A percentile compares a stretch with the other conserved stretches of the same genome.
Evolutionary conservation across 768 basidiomycete species (phyloP).

Genomic region (Hygrocybe coccinea): DNA sequence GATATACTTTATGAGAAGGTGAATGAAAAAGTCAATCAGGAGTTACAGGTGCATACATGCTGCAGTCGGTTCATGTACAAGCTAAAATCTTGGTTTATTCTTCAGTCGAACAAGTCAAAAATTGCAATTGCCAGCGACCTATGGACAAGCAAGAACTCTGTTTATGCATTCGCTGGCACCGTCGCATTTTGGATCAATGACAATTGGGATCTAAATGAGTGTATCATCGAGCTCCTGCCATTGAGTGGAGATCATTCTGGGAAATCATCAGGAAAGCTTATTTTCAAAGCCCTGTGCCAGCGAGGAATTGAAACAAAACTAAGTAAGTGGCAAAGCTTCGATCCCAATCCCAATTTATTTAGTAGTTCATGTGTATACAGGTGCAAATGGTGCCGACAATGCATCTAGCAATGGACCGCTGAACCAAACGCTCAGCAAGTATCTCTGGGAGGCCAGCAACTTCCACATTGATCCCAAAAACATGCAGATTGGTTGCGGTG

Average conservation of each 20-base stretch:
- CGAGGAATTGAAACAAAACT: conserved; percentile 1
- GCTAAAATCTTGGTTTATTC: neutral
- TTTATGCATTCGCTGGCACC: neutral
- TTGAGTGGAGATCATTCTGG: neutral
- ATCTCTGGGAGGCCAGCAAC: neutral
- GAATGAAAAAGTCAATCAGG: neutral
- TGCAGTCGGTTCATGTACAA: neutral
- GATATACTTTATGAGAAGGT: neutral
- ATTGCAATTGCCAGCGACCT: neutral
- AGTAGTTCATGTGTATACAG: neutral
- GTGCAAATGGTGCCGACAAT: neutral
- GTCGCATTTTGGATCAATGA: no score
- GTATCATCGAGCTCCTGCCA: neutral
- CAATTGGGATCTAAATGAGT: neutral
- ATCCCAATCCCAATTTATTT: neutral
- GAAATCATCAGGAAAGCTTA: neutral
- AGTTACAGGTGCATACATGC: neutral
- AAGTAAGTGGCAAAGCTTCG: neutral
- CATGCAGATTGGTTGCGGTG: neutral
- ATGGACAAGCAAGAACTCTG: neutral
- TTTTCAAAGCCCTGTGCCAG: neutral
- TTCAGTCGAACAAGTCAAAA: conserved; percentile 1
- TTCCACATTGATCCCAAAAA: neutral
- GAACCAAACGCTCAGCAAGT: neutral
- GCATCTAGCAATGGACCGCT: neutral